phyloP scores from a whole-genome alignment of 768 basidiomycete genomes.

The Cubamyces sp. region DNA sequence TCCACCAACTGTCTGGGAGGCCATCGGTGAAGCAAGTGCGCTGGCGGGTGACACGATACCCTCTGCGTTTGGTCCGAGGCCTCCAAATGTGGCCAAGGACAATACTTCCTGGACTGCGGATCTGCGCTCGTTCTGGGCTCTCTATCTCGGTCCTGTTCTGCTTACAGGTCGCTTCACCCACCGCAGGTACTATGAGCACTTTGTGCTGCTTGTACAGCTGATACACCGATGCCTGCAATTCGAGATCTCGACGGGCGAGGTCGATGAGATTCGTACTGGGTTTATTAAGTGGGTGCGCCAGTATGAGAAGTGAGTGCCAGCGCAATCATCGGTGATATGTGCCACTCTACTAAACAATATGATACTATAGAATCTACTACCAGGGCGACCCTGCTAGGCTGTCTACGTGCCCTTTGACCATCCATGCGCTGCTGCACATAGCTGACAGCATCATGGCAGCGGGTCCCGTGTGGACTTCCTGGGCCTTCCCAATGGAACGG shows the following conservation, averaged over 20 bases:
- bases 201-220: slow-evolving; percentile 43
- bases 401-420: slow-evolving; percentile 36
- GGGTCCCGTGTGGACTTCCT: slow-evolving; percentile 33
- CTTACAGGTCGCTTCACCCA: slow-evolving; percentile 38
- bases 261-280: slow-evolving; percentile 34
- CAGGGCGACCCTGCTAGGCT: slow-evolving; percentile 30
- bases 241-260: slow-evolving; percentile 35
- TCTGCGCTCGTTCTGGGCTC: slow-evolving; percentile 44
- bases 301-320: slow-evolving; percentile 42
- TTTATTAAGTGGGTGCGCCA: slow-evolving; percentile 42
- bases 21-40: slow-evolving; percentile 40
- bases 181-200: slow-evolving; percentile 45
- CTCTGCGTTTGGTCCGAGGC: slow-evolving; percentile 39
- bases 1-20: slow-evolving; percentile 42
- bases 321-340: not conserved
- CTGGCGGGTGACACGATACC: slow-evolving; percentile 43
- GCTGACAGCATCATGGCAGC: slow-evolving; percentile 31
- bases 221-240: slow-evolving; percentile 43
- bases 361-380: slow-evolving; percentile 34
- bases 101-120: slow-evolving; percentile 40
- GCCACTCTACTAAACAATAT: not conserved
- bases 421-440: slow-evolving; percentile 39
- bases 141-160: slow-evolving; percentile 44
- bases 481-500: slow-evolving; percentile 39
- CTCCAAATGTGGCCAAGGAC: slow-evolving; percentile 40